These are phyloP conservation scores for Pinus tabuliformis DNA, from an alignment of 75 land plant genomes.

Conservation along the genomic window DNA sequence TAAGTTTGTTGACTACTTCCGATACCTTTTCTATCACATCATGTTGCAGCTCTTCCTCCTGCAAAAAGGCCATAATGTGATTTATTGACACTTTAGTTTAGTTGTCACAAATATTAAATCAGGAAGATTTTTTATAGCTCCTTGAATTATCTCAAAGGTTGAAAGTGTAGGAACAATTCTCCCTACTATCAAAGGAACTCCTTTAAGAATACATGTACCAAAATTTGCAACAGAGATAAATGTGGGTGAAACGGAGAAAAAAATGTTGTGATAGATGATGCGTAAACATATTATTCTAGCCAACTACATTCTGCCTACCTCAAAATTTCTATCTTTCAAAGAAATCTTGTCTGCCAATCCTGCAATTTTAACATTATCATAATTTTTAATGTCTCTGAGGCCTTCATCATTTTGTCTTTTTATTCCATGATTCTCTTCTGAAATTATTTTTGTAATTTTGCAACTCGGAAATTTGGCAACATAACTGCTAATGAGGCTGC, in stretches of 20 bases:
- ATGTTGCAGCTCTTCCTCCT: no score
- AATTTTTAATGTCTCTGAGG: constrained; percentile 59
- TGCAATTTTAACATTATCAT: constrained; percentile 36
- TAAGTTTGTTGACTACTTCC: no score
- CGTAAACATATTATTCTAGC: constrained; percentile 54
- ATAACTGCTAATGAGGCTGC: no score
- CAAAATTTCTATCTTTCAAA: constrained; percentile 37
- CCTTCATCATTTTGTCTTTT: constrained; percentile 65
- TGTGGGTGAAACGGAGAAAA: constrained; percentile 53
- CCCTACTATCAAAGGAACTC: constrained; percentile 64
- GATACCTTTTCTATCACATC: no score
- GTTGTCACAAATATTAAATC: constrained; percentile 42
- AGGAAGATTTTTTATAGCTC: constrained; percentile 52
- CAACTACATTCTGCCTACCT: constrained; percentile 43
- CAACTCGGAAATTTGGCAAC: constrained; percentile 45
- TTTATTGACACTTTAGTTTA: no score
- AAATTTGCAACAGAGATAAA: constrained; percentile 37
- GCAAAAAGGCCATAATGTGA: no score
- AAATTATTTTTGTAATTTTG: constrained; percentile 32
- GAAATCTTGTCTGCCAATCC: constrained; percentile 48
- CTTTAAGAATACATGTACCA: constrained; percentile 24
- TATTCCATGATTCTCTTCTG: constrained; percentile 60
- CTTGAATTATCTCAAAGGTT: constrained; percentile 57
- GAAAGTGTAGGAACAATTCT: constrained; percentile 61
- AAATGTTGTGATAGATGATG: constrained; percentile 16